A percentile compares a stretch with the other conserved stretches of the same genome.
These are phyloP conservation scores for Fusarium sp. DNA, from an alignment of 2,329 filamentous ascomycete genomes.

Conservation along the genomic window DNA sequence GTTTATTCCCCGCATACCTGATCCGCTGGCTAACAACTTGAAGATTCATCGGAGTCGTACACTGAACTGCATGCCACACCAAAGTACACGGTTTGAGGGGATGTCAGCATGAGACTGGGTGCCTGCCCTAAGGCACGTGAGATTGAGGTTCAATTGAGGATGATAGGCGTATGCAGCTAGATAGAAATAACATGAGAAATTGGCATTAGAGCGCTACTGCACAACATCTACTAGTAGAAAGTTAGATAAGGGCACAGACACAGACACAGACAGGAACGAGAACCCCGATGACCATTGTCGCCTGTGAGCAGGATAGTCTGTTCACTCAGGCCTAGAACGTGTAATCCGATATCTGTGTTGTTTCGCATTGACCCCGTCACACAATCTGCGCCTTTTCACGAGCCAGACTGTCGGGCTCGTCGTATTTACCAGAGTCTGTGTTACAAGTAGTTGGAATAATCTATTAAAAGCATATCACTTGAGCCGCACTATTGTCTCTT, in stretches of 20 bases:
- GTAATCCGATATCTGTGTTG: background rate
- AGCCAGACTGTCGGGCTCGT: background rate
- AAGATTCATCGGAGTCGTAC: background rate
- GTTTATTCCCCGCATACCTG: accelerated
- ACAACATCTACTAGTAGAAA: background rate
- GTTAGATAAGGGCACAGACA: background rate
- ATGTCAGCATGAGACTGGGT: background rate
- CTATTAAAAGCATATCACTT: background rate
- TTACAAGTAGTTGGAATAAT: background rate
- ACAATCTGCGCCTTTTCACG: background rate
- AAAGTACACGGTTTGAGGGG: background rate
- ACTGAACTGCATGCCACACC: background rate
- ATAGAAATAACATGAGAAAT: background rate
- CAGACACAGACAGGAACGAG: background rate
- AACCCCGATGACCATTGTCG: background rate
- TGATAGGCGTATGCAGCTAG: background rate
- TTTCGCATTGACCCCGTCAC: background rate
- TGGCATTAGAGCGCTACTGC: background rate
- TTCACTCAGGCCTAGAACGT: background rate
- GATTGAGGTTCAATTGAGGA: background rate
- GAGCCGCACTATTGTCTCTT: background rate
- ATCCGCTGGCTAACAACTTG: background rate
- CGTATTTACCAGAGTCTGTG: no score
- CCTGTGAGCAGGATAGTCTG: no score
- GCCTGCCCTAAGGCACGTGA: background rate